A percentile compares a stretch with the other conserved stretches of the same genome.
These are phyloP conservation scores for Centrapalus pauciflorus DNA, from an alignment of 129 eudicot genomes.

Conservation along the genomic window DNA sequence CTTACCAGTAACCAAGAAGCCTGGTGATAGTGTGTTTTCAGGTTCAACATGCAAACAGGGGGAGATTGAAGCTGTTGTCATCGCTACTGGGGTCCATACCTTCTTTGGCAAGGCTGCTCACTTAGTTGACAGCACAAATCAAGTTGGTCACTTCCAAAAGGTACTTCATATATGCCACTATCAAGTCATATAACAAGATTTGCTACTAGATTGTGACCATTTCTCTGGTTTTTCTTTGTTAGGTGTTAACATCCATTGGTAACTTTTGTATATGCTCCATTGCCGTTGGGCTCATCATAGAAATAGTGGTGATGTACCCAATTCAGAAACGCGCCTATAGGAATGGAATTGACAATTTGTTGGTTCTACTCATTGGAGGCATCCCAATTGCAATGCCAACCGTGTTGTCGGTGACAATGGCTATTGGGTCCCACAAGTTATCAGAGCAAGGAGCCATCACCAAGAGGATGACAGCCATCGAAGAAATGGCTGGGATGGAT, in stretches of 20 bases:
- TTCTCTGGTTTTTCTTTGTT: not conserved
- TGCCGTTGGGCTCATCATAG: constrained; percentile 60
- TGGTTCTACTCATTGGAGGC: constrained; percentile 87
- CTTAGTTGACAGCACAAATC: constrained; percentile 84
- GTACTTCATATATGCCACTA: constrained; percentile 21
- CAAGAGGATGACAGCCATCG: constrained; percentile 94
- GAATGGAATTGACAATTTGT: constrained; percentile 72
- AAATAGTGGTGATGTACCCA: constrained; percentile 76
- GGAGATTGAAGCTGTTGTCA: constrained; percentile 90
- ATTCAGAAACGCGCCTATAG: constrained; percentile 73
- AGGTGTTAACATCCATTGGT: constrained; percentile 74
- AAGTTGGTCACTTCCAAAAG: constrained; percentile 87
- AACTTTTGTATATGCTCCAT: constrained; percentile 82
- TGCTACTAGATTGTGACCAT: not conserved
- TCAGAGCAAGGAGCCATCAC: constrained; percentile 92
- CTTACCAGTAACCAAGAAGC: constrained; percentile 64
- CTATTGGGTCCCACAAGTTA: constrained; percentile 80
- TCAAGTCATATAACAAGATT: not conserved
- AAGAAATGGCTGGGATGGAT: constrained; percentile 97
- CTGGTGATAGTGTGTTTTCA: constrained; percentile 58
- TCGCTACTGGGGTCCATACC: constrained; percentile 86
- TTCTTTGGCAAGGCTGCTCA: constrained; percentile 95
- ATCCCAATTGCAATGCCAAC: constrained; percentile 97
- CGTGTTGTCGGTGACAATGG: constrained; percentile 86
- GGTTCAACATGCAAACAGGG: constrained; percentile 95